Conservation (phyloP, 1,139 yeast species). For the Kurtzmaniella quercitrusa region DNA sequence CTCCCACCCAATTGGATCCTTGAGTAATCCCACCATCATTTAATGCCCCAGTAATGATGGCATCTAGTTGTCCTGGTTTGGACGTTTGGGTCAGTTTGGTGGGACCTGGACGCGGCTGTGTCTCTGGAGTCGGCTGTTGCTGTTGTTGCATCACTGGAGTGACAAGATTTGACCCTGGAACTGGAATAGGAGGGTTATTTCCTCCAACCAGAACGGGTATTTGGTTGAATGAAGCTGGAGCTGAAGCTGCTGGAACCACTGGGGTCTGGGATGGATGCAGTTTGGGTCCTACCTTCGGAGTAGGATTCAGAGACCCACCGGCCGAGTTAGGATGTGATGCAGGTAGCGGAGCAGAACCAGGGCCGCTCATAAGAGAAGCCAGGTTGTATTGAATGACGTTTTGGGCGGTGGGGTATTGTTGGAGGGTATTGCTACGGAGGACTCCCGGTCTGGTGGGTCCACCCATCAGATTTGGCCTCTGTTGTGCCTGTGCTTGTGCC, state of each 20-base stretch:
- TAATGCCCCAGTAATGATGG: background rate
- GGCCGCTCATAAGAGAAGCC: conserved; percentile 14
- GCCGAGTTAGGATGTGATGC: conserved; percentile 15
- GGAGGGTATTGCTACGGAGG: conserved; percentile 18
- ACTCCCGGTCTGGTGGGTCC: conserved; percentile 17
- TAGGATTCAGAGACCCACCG: conserved; percentile 21
- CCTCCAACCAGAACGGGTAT: background rate
- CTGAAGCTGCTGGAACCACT: conserved; percentile 6
- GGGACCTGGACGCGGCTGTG: conserved; percentile 15
- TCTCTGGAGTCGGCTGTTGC: conserved; percentile 19
- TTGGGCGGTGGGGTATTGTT: conserved; percentile 9
- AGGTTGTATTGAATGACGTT: conserved; percentile 9
- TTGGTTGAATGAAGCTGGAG: background rate
- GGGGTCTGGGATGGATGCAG: conserved; percentile 15
- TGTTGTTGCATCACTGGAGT: conserved; percentile 15
- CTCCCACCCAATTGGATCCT: background rate
- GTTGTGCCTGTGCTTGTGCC: conserved; percentile 1
- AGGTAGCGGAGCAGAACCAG: conserved; percentile 25
- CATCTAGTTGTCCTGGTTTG: background rate
- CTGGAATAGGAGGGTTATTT: too few relatives aligned
- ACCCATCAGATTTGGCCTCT: conserved; percentile 1
- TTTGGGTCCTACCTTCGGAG: conserved; percentile 26
- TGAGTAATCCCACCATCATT: background rate
- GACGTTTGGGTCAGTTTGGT: background rate
- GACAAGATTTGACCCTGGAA: conserved; percentile 4